Conservation (phyloP, 805 yeast genomes). For the Teunomyces lycoperdinae region DNA sequence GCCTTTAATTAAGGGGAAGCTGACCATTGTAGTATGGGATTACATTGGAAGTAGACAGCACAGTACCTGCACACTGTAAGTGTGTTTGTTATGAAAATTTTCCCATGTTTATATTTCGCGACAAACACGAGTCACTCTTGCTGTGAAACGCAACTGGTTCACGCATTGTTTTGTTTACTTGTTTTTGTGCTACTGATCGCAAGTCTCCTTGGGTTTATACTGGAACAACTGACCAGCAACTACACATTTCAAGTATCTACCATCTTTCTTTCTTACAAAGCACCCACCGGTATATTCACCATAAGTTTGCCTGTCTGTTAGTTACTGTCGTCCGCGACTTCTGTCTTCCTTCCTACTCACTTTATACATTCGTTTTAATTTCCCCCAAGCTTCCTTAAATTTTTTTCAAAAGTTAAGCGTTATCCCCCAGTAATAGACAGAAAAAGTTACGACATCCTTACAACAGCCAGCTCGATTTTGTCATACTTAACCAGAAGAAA, state of each 20-base stretch:
- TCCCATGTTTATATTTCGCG: constrained; percentile 3
- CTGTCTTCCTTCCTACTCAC: constrained; percentile 1
- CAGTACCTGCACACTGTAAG: neutral
- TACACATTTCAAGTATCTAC: neutral
- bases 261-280: neutral
- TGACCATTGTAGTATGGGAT: no score
- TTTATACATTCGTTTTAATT: constrained; percentile 1
- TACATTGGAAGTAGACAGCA: neutral
- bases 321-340: constrained; percentile 3
- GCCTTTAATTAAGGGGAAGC: no score
- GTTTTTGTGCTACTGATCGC: constrained; percentile 2
- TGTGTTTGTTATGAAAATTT: constrained; percentile 2
- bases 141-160: constrained; percentile 2
- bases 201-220: neutral
- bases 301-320: neutral
- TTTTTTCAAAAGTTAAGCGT: neutral
- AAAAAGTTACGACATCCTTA: neutral
- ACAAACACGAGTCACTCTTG: neutral
- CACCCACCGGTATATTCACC: neutral
- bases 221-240: neutral
- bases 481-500: no score
- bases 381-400: constrained; percentile 1
- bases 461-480: neutral
- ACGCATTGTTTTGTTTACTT: constrained; percentile 3
- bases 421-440: neutral